Evolutionary conservation across 768 basidiomycete species (phyloP).

Genomic region (Chalciporus chontae): DNA sequence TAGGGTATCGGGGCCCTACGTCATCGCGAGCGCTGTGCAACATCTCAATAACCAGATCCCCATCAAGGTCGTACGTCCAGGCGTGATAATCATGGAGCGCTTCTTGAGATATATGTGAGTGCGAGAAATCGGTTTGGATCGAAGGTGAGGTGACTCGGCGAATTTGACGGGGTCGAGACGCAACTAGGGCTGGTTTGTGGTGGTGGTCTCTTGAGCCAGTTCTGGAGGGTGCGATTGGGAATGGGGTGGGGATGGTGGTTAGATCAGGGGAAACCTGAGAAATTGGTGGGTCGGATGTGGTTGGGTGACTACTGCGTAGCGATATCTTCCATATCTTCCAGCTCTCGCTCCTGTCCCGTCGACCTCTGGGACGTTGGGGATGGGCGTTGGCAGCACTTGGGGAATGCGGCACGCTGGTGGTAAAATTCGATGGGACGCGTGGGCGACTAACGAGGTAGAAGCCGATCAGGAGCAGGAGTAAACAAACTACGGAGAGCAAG

Average conservation of each 20-base stretch:
- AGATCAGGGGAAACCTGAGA: not conserved
- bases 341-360: conserved; percentile 2
- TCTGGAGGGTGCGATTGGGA: not conserved
- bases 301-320: not conserved
- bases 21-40: conserved; percentile 22
- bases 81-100: conserved; percentile 18
- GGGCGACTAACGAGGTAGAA: conserved; percentile 26
- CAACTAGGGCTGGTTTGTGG: not conserved
- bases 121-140: conserved; percentile 18
- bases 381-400: conserved; percentile 3
- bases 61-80: conserved; percentile 26
- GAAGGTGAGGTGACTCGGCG: conserved; percentile 23
- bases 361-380: not conserved
- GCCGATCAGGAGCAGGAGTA: conserved; percentile 22
- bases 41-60: conserved; percentile 25
- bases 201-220: not conserved
- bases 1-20: conserved; percentile 7
- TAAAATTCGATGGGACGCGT: conserved; percentile 2
- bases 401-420: not conserved
- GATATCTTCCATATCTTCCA: conserved; percentile 20
- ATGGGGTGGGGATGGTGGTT: not conserved
- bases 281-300: not conserved
- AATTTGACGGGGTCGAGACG: conserved; percentile 6
- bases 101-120: conserved; percentile 25
- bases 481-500: conserved; percentile 16